A percentile compares a stretch with the other conserved stretches of the same genome.
Evolutionary conservation across 2,329 filamentous ascomycete species (phyloP).

Genomic region (Neopestalotiopsis clavispora): DNA sequence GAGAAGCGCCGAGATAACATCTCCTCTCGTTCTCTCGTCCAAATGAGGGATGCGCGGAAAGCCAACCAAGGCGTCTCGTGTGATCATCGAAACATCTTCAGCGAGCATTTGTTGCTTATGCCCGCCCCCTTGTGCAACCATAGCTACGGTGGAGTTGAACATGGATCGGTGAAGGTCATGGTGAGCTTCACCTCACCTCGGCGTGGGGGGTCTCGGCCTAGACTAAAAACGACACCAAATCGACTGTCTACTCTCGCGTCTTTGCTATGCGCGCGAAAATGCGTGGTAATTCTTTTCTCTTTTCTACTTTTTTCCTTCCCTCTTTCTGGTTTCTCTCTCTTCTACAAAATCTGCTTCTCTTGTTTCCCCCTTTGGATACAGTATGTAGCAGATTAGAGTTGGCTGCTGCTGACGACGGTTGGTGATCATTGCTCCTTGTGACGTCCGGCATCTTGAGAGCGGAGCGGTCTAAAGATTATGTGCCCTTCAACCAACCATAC

Average conservation of each 20-base stretch:
- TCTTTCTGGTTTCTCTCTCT: background rate
- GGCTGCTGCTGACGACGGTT: too few relatives aligned
- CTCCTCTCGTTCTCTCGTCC: background rate
- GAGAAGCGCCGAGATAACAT: slow-evolving; percentile 8
- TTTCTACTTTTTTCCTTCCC: background rate
- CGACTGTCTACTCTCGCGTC: background rate
- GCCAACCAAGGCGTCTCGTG: background rate
- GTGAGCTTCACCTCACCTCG: slow-evolving; percentile 1
- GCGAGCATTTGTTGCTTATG: background rate
- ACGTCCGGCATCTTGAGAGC: too few relatives aligned
- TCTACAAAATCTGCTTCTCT: background rate
- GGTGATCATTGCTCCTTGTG: too few relatives aligned
- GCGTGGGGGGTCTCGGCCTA: background rate
- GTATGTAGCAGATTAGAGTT: too few relatives aligned
- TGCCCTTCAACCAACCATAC: too few relatives aligned
- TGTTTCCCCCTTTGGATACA: background rate
- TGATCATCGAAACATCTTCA: background rate
- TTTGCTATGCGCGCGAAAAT: background rate
- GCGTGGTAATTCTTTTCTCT: background rate
- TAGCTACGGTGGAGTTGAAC: background rate
- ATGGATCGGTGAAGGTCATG: slow-evolving; percentile 1
- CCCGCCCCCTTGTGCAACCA: background rate
- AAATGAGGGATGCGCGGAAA: background rate
- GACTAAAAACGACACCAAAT: background rate
- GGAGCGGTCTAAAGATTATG: too few relatives aligned